Evolutionary conservation across 257 asterid genomes (phyloP), one percentile per base, ranked within the genome.

Genomic region (Penstemon newberryi): DNA sequence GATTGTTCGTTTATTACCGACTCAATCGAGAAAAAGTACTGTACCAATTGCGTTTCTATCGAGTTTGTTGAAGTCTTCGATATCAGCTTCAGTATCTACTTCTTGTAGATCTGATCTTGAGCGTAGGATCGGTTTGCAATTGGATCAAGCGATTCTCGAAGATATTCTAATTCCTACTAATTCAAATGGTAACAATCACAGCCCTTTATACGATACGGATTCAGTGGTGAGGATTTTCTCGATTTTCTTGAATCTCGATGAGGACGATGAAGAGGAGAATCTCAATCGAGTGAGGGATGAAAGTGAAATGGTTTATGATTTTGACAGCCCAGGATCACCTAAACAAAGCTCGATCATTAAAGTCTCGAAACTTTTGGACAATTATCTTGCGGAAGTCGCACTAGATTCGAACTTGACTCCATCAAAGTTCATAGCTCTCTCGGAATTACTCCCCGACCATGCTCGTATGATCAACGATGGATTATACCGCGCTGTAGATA

Each of bases 21-120:
- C 87, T 0, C 94, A 85, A 42, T 87, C 96, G 5, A 85, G 97
- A 68, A 88, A 88, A 78, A 87, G 94, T 56, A 66, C 79, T 0
- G 97, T 93, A 7, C 97, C 98, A 25, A 88, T 93, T 84, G 95
- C 90, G 0, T 93, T 93, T 60, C 93, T 93, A 11, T 93, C 97
- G 0, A 85, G 89, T 51, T 72, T 93, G 78, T 61, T 93, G 69
- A 90, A 88, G 73, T 83, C 95, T 39, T 85, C 97, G 12, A 79
- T 85, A n/a, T 79, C 88, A 8, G 78, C 87, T 11, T 81, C 84
- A 3, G 88, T 95, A 0, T 84, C 91, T 9, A 75, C 86, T 5
- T 80, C 91, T 38, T 93, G 98, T 76, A 77, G 92, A 62, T 81
- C 95, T n/a, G 94, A 93, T 82, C 89, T 93, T 7, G 98, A 93